Percentiles rank a stretch among this genome's conserved stretches.
Conservation (phyloP, 148 eudicot genomes). For the Vaccinium corymbosum region DNA sequence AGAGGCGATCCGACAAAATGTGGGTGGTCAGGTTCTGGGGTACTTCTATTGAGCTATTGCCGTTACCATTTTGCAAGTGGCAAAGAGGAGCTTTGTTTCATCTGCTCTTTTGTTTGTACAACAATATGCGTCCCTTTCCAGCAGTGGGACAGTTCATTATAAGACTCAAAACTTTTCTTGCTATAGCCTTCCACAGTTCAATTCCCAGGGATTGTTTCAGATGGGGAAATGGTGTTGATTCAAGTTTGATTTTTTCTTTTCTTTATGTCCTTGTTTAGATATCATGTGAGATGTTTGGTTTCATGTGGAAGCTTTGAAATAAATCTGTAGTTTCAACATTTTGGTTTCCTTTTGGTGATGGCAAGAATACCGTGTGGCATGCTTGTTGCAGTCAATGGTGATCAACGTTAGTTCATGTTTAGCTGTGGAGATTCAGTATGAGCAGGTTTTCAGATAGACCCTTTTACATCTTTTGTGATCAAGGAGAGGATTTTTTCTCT, state of each 20-base stretch:
- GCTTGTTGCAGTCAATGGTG: not conserved
- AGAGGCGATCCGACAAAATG: constrained; percentile 77
- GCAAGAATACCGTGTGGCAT: not conserved
- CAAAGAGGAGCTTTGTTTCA: not conserved
- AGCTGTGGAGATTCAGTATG: not conserved
- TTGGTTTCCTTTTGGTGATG: not conserved
- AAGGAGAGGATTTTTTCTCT: too few relatives aligned
- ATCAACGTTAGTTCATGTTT: not conserved
- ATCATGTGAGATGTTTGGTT: not conserved
- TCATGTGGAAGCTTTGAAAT: not conserved
- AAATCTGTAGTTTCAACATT: not conserved
- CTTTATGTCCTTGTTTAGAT: not conserved
- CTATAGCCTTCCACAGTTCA: not conserved
- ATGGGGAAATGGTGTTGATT: not conserved
- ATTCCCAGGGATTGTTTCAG: not conserved
- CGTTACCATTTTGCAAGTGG: not conserved
- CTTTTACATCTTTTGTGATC: too few relatives aligned
- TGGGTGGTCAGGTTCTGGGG: constrained; percentile 89
- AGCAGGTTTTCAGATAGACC: too few relatives aligned
- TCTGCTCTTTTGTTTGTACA: not conserved
- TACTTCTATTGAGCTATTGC: constrained; percentile 50
- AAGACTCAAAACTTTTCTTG: constrained; percentile 6
- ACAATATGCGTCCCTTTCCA: not conserved
- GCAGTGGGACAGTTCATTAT: not conserved
- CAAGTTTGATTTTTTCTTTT: not conserved